These are phyloP conservation scores for Tieghemostelium lacteum DNA, from an alignment of 78 protist species.

Conservation along the genomic window DNA sequence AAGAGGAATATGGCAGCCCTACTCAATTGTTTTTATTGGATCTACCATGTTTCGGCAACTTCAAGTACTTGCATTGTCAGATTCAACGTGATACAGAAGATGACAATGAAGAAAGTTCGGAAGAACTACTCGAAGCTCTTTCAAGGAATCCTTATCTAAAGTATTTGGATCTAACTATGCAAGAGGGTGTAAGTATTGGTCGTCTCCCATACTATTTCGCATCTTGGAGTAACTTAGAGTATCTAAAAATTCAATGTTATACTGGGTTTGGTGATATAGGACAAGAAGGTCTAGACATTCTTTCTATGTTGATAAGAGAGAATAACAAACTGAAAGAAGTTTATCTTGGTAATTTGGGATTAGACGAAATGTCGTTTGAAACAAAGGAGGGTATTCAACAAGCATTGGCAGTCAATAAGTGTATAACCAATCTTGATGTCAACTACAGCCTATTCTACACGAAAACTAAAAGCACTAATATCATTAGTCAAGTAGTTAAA, in stretches of 20 bases:
- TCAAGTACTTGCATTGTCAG: neutral
- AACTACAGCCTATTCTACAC: neutral
- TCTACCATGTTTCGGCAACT: constrained; percentile 1
- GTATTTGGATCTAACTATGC: constrained; percentile 7
- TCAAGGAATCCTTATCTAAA: neutral
- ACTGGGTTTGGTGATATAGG: constrained; percentile 2
- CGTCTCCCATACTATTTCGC: constrained; percentile 4
- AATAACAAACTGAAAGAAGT: constrained; percentile 1
- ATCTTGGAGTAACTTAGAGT: neutral
- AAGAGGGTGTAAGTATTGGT: constrained; percentile 4
- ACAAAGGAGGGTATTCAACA: constrained; percentile 2
- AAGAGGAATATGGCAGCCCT: neutral
- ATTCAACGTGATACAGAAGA: neutral
- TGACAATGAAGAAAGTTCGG: neutral
- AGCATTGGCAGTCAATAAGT: neutral
- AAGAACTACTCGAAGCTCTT: neutral
- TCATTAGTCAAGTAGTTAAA: neutral
- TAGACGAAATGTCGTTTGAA: neutral
- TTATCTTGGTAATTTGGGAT: neutral
- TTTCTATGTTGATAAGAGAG: neutral
- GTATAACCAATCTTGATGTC: neutral
- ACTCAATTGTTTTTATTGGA: neutral
- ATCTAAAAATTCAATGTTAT: neutral
- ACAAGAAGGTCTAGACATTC: constrained; percentile 1
- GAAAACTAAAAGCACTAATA: neutral